Conservation (phyloP, 2,329 filamentous ascomycete genomes). For the Cladophialophora chaetospira region DNA sequence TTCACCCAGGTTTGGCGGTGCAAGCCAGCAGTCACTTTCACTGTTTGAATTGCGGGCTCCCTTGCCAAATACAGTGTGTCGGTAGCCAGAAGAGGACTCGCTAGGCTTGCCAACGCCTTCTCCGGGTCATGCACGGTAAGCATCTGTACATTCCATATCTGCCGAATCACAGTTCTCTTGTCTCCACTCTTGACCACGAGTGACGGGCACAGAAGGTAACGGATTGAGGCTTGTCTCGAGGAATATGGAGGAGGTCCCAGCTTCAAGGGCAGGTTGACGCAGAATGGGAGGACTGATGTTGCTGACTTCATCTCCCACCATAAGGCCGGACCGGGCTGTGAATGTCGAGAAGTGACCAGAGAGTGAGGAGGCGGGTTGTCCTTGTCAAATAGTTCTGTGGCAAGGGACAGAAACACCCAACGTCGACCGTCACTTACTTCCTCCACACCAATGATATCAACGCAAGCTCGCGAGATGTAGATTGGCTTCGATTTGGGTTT, state of each 20-base stretch:
- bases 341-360: slow-evolving; percentile 51
- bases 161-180: slow-evolving; percentile 53
- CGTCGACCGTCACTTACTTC: slow-evolving; percentile 50
- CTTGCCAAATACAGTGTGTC: slow-evolving; percentile 51
- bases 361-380: slow-evolving; percentile 53
- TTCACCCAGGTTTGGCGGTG: slow-evolving; percentile 63
- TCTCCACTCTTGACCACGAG: slow-evolving; percentile 50
- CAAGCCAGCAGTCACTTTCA: slow-evolving; percentile 55
- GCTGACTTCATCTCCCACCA: slow-evolving; percentile 56
- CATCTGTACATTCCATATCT: slow-evolving; percentile 53
- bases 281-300: slow-evolving; percentile 52
- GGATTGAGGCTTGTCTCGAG: slow-evolving; percentile 54
- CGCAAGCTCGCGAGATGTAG: slow-evolving; percentile 51
- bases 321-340: slow-evolving; percentile 29
- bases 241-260: slow-evolving; percentile 58
- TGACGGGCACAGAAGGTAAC: slow-evolving; percentile 53
- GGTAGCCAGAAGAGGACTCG: slow-evolving; percentile 38
- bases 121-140: slow-evolving; percentile 59
- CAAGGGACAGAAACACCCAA: slow-evolving; percentile 54
- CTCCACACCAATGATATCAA: slow-evolving; percentile 57
- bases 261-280: slow-evolving; percentile 55
- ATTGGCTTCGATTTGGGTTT: slow-evolving; percentile 42
- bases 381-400: slow-evolving; percentile 54
- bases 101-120: slow-evolving; percentile 56
- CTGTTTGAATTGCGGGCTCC: slow-evolving; percentile 45